Evolutionary conservation across 2,329 filamentous ascomycete species (phyloP).

Genomic region (Colletotrichum costaricense): DNA sequence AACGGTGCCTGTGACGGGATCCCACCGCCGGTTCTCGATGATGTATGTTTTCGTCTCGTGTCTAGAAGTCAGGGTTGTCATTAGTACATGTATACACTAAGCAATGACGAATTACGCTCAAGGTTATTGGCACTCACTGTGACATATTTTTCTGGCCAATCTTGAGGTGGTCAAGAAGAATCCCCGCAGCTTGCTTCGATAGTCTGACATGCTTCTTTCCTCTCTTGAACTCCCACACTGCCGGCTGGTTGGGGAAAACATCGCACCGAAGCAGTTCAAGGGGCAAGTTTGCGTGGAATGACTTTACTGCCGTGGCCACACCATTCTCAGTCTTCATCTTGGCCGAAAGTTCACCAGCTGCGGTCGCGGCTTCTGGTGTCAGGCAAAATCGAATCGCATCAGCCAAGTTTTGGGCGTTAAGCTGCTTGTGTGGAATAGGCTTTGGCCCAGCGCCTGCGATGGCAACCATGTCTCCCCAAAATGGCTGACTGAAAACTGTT

Average conservation of each 20-base stretch:
- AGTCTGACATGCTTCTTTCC: constrained; percentile 54
- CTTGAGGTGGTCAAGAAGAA: constrained; percentile 63
- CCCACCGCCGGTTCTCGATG: constrained; percentile 49
- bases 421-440: constrained; percentile 49
- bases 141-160: constrained; percentile 42
- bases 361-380: constrained; percentile 41
- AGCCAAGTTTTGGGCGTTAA: constrained; percentile 48
- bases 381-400: constrained; percentile 50
- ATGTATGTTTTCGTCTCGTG: constrained; percentile 49
- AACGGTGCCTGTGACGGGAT: constrained; percentile 42
- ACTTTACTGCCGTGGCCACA: constrained; percentile 50
- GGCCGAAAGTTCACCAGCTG: constrained; percentile 46
- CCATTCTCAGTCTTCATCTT: constrained; percentile 51
- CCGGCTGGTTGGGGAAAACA: constrained; percentile 56
- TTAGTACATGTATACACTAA: not conserved
- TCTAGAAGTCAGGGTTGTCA: constrained; percentile 42
- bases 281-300: constrained; percentile 52
- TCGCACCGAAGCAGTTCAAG: constrained; percentile 48
- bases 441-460: constrained; percentile 53
- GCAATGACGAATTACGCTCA: accelerated
- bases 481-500: constrained; percentile 47
- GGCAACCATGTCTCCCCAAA: constrained; percentile 56
- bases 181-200: constrained; percentile 63
- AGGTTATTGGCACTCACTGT: not conserved
- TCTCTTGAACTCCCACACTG: constrained; percentile 61